Percentiles rank a stretch among this genome's conserved stretches.
phyloP scores from a whole-genome alignment of 495 filamentous ascomycete genomes.

The Tuber magnatum region DNA sequence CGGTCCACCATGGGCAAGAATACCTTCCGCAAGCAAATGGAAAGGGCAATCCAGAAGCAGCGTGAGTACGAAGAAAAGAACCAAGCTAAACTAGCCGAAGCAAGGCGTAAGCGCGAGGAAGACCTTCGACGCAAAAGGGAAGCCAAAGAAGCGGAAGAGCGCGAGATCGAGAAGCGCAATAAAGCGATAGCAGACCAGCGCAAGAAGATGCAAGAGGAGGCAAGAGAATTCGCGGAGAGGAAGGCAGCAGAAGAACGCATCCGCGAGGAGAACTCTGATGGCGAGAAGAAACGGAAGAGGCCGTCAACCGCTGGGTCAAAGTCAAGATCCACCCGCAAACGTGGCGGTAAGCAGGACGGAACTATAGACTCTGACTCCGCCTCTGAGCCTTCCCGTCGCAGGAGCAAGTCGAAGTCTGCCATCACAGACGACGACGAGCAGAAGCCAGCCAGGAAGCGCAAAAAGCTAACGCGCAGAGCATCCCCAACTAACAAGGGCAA shows the following conservation, averaged over 20 bases:
- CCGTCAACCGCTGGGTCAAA: slow-evolving; percentile 41
- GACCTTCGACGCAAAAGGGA: slow-evolving; percentile 69
- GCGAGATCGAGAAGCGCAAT: slow-evolving; percentile 60
- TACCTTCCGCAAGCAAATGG: slow-evolving; percentile 84
- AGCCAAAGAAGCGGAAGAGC: slow-evolving; percentile 57
- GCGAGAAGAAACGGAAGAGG: slow-evolving; percentile 64
- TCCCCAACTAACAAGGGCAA: slow-evolving; percentile 47
- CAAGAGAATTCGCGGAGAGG: slow-evolving; percentile 60
- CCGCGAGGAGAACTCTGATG: slow-evolving; percentile 54
- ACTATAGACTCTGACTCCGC: slow-evolving; percentile 48
- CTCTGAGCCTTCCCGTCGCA: slow-evolving; percentile 39
- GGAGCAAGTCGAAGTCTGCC: slow-evolving; percentile 38
- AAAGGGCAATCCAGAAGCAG: slow-evolving; percentile 72
- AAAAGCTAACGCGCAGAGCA: slow-evolving; percentile 51
- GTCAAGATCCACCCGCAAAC: slow-evolving; percentile 6
- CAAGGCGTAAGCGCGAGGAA: slow-evolving; percentile 66
- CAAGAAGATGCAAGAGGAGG: slow-evolving; percentile 65
- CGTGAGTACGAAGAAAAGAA: slow-evolving; percentile 91
- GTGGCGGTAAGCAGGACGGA: slow-evolving; percentile 59
- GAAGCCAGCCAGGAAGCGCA: slow-evolving; percentile 53
- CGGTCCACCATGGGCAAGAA: slow-evolving; percentile 94
- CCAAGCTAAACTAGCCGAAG: slow-evolving; percentile 68
- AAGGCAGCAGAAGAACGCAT: slow-evolving; percentile 65
- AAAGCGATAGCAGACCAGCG: slow-evolving; percentile 75
- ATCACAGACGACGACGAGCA: slow-evolving; percentile 49